phyloP scores from a whole-genome alignment of 345 rosid genomes.

The Euclidium syriacum region DNA sequence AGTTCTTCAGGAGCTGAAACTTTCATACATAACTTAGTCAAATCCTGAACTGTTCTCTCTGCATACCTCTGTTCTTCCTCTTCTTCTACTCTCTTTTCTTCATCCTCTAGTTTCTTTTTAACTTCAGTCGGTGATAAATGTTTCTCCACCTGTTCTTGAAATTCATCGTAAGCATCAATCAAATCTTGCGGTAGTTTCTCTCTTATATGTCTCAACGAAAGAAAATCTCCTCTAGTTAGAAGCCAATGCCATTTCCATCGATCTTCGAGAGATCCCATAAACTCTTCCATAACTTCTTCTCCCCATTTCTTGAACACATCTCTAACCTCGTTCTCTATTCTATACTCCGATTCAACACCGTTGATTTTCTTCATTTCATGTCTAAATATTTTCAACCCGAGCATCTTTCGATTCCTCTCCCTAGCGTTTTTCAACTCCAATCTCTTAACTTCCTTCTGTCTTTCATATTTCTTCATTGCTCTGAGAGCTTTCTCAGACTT shows the following conservation, averaged over 20 bases:
- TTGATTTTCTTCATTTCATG: conserved; percentile 76
- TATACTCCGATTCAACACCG: conserved; percentile 46
- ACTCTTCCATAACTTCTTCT: conserved; percentile 66
- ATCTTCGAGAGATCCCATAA: conserved; percentile 73
- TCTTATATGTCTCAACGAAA: conserved; percentile 66
- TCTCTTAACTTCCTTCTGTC: conserved; percentile 80
- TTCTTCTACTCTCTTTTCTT: conserved; percentile 54
- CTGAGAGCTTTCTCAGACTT: conserved; percentile 78
- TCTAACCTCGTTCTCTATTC: conserved; percentile 61
- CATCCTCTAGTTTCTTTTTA: conserved; percentile 56
- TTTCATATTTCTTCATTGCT: conserved; percentile 78
- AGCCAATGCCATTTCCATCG: conserved; percentile 72
- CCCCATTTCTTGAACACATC: conserved; percentile 68
- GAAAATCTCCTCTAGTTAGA: conserved; percentile 80
- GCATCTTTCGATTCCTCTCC: conserved; percentile 72
- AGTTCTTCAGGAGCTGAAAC: conserved; percentile 77
- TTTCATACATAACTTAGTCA: conserved; percentile 72
- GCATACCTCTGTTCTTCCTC: conserved; percentile 66
- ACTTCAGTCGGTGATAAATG: conserved; percentile 60
- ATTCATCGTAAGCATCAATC: conserved; percentile 69
- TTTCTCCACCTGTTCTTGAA: conserved; percentile 74
- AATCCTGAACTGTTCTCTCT: conserved; percentile 61
- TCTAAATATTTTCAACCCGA: conserved; percentile 66
- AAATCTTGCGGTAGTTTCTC: conserved; percentile 72
- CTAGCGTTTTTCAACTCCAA: conserved; percentile 69